Conservation (phyloP, 2,329 filamentous ascomycete species). For the Pseudogymnoascus sp. region DNA sequence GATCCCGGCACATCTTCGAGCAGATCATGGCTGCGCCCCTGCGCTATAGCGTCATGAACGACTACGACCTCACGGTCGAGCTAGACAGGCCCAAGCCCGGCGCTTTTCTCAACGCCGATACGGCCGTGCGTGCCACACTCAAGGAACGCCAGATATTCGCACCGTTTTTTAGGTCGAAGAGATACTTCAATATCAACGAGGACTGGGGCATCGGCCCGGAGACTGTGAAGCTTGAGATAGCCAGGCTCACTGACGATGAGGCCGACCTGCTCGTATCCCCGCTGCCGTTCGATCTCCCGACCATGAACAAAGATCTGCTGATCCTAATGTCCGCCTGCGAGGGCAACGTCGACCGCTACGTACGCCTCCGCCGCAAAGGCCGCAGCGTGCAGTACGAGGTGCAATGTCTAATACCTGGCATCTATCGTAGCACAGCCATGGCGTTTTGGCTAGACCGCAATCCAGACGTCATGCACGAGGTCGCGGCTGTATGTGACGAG, state of each 20-base stretch:
- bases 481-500: conserved; percentile 1
- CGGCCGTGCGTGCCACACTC: conserved; percentile 26
- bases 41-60: conserved; percentile 32
- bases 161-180: not conserved
- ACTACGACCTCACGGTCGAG: conserved; percentile 27
- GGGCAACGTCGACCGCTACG: conserved; percentile 35
- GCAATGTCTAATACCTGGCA: conserved; percentile 27
- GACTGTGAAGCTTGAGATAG: conserved; percentile 10
- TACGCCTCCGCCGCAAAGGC: conserved; percentile 23
- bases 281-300: conserved; percentile 31
- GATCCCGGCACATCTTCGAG: conserved; percentile 25
- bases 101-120: conserved; percentile 31
- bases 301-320: conserved; percentile 32
- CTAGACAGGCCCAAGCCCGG: not conserved
- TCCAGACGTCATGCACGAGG: not conserved
- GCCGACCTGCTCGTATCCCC: conserved; percentile 23
- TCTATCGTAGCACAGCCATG: conserved; percentile 30
- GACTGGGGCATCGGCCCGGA: conserved; percentile 22
- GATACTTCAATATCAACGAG: conserved; percentile 26
- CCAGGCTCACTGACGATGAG: conserved; percentile 1
- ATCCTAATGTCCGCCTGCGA: conserved; percentile 32
- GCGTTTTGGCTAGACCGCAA: conserved; percentile 21
- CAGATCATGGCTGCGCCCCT: conserved; percentile 24
- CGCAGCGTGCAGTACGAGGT: conserved; percentile 21
- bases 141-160: conserved; percentile 7